Percentiles rank a stretch among this genome's conserved stretches.
phyloP scores from a whole-genome alignment of 164 flowering plant genomes.

The Dillenia suffruticosa region DNA sequence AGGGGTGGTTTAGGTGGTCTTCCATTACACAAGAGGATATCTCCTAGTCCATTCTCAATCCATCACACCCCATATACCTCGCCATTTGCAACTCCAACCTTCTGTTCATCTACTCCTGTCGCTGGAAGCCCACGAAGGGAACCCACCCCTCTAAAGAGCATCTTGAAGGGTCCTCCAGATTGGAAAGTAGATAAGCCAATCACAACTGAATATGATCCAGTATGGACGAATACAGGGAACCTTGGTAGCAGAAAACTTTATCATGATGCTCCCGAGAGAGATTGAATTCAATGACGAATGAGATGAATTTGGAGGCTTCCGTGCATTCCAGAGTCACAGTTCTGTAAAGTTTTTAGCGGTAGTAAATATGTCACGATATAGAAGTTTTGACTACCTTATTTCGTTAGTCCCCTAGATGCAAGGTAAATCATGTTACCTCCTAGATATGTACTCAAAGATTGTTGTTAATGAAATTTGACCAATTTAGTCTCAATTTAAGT shows the following conservation, averaged over 20 bases:
- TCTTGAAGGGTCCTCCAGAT: constrained; percentile 18
- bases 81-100: constrained; percentile 62
- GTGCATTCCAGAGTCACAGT: no score
- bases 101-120: constrained; percentile 44
- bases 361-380: no score
- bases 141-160: constrained; percentile 15
- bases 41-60: constrained; percentile 59
- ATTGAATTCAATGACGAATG: constrained; percentile 19
- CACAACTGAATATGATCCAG: constrained; percentile 35
- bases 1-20: constrained; percentile 46
- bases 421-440: no score
- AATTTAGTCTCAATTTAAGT: no score
- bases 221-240: constrained; percentile 59
- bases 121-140: constrained; percentile 41
- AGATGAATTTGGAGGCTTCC: no score
- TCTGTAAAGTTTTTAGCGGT: no score
- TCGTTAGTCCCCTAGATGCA: no score
- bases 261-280: constrained; percentile 48
- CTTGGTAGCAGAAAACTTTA: constrained; percentile 37
- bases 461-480: no score
- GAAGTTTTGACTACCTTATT: no score
- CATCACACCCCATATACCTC: constrained; percentile 52
- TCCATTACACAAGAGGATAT: constrained; percentile 53
- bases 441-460: no score
- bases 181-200: constrained; percentile 21